Evolutionary conservation across 2,329 filamentous ascomycete species (phyloP), one percentile per base, ranked within the genome.

Genomic region (Annulohypoxylon truncatum): DNA sequence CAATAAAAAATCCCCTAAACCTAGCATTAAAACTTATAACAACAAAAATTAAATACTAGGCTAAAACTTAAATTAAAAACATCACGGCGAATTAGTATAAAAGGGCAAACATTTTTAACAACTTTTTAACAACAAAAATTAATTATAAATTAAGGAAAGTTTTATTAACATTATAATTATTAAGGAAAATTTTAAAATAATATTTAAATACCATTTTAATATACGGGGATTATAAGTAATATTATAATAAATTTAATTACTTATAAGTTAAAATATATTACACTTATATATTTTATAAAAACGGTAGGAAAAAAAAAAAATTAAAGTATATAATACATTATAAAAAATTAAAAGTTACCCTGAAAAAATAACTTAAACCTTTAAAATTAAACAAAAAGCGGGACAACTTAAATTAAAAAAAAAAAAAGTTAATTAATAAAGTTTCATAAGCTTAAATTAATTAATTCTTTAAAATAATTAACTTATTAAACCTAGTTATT

Each of bases 161-260:
- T n/a, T n/a, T n/a, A n/a, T n/a, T n/a, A n/a, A n/a, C n/a, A n/a
- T n/a, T 54, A 54, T 42, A 29, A 52, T 26, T 52, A 24, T 52
- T 38, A n/a, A 52, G 15, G 28, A 52, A 38, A 38, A 31, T 46
- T 31, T 31, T 55, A 55, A 55, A 33, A 35, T 57, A 38, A 38
- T 47, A 47, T 28, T 28, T 47, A 42, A 54, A 20, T 20, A 54
- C 29, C 29, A 54, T 47, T 7, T 57, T 38, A 38, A 28, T 13
- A 7, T 57, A 57, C 28, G 28, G 28, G 38, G 38, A 57, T 38
- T 57, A 35, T 47, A 57, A 47, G 28, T 47, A 47, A 57, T 57
- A 47, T 48, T 47, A 57, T 48, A 26, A 47, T 47, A 47, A 38
- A 38, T 54, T 54, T 54, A 42, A 48, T 26, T 38, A 57, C 12